Percentiles rank a stretch among this genome's conserved stretches.
Evolutionary conservation across 768 basidiomycete species (phyloP).

Genomic region (Myochromella boudieri): DNA sequence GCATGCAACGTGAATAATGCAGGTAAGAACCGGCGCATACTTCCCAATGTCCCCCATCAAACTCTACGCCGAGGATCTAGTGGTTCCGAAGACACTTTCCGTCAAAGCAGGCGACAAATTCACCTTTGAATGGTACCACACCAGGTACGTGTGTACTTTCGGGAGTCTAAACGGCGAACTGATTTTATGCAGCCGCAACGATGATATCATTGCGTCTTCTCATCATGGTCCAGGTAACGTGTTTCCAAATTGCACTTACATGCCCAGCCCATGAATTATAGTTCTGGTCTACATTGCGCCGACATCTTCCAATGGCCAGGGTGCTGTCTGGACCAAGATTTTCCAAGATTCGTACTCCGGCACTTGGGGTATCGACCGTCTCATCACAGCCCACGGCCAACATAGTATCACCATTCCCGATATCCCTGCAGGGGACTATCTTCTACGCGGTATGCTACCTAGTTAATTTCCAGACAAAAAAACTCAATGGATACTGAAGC

Average conservation of each 20-base stretch:
- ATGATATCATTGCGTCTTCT: conserved; percentile 35
- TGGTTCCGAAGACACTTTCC: conserved; percentile 26
- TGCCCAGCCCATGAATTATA: background rate
- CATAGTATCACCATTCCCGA: conserved; percentile 33
- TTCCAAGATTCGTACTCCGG: conserved; percentile 26
- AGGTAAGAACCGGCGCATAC: no score
- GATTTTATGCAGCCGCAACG: conserved; percentile 24
- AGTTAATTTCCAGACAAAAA: background rate
- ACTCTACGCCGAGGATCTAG: no score
- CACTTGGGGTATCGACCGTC: conserved; percentile 31
- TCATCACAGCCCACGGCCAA: conserved; percentile 28
- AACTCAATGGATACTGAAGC: conserved; percentile 35
- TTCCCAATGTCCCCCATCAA: no score
- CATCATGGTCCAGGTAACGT: conserved; percentile 31
- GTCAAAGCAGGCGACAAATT: conserved; percentile 31
- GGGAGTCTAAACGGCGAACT: background rate
- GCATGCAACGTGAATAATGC: conserved; percentile 33
- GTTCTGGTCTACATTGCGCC: conserved; percentile 34
- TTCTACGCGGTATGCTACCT: conserved; percentile 28
- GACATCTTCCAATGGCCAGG: conserved; percentile 27
- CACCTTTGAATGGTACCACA: conserved; percentile 36
- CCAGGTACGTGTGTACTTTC: conserved; percentile 19
- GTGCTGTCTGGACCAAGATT: conserved; percentile 33
- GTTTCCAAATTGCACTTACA: background rate
- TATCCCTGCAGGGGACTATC: conserved; percentile 33